Evolutionary conservation across 495 filamentous ascomycete genomes (phyloP), one percentile per base, ranked within the genome.

Genomic region (Aspergillus baeticus): DNA sequence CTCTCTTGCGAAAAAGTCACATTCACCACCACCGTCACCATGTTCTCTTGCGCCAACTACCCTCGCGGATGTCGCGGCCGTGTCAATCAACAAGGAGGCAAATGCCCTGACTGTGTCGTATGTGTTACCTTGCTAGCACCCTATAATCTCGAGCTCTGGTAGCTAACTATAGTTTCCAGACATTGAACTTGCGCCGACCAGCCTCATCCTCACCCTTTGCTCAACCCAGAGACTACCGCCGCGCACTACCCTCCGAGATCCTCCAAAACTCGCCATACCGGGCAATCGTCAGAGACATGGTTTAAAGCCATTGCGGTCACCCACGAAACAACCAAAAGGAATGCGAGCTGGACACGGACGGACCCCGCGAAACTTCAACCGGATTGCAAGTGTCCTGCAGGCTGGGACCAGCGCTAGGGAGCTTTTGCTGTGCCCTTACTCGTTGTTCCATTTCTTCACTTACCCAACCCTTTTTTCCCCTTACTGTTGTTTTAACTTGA

Each of bases 21-120:
- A 35, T 23, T 37, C 29, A 53, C 54, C 15, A 42, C 37, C 22
- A 43, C 21, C 38, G 11, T 41, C 63, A 68, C 23, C 62, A 78
- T 79, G 77, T 79, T 71, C 66, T 79, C 77, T 11, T 79, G 77
- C 69, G 70, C 73, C 50, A 79, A 79, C 59, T 77, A 79, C 50
- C 75, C 75, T 50, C 77, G 77, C 34, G 77, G 77, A 20, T 79
- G 77, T 63, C 77, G 77, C 58, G 77, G 77, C 55, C 77, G 77
- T 38, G 72, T 68, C 56, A 78, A 77, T 60, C 64, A 65, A 37
- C 51, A 67, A 49, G 75, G 75, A 34, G 69, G 69, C 20, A 77
- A 77, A 60, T 79, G 77, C 65, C 60, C 65, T 14, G 77, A 79
- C 63, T 79, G 77, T 53, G 67, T 72, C 41, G 77, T 79, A 77